These are phyloP conservation scores for Cyclotella choctawhatcheeana DNA, from an alignment of 108 stramenopile species.

Conservation along the genomic window DNA sequence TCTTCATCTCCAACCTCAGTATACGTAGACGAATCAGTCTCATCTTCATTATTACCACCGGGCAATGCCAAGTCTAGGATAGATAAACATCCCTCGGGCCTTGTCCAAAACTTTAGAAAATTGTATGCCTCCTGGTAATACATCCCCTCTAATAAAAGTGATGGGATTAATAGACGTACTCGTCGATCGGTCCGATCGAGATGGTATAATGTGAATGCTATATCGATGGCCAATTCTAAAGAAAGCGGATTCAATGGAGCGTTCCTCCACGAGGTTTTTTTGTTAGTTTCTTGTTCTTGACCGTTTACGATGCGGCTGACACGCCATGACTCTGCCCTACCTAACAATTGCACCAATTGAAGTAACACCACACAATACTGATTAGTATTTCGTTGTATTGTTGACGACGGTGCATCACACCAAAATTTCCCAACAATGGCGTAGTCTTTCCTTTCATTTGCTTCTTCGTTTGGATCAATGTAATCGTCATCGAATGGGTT, in stretches of 20 bases:
- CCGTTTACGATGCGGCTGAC: constrained; percentile 15
- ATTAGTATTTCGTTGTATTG: constrained; percentile 5
- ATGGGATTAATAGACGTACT: constrained; percentile 33
- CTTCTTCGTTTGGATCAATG: not conserved
- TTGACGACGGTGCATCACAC: constrained; percentile 20
- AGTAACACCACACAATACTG: constrained; percentile 34
- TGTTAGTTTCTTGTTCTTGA: not conserved
- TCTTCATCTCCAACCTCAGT: constrained; percentile 5
- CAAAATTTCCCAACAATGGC: constrained; percentile 42
- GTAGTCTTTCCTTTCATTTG: constrained; percentile 2
- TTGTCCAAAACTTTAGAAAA: constrained; percentile 39
- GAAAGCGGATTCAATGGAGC: constrained; percentile 33
- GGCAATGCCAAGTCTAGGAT: constrained; percentile 48
- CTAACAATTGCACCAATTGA: constrained; percentile 41
- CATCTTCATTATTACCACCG: constrained; percentile 14
- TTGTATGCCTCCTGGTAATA: constrained; percentile 44
- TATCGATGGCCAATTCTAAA: constrained; percentile 34
- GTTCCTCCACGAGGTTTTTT: not conserved
- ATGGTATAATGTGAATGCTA: constrained; percentile 21
- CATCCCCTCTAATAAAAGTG: constrained; percentile 31
- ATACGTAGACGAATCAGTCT: not conserved
- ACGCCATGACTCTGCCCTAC: constrained; percentile 45
- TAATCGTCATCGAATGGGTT: constrained; percentile 41
- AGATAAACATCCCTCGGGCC: constrained; percentile 21
- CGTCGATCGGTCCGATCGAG: constrained; percentile 48